Evolutionary conservation across 768 basidiomycete species (phyloP).

Genomic region (Suillus sp.): DNA sequence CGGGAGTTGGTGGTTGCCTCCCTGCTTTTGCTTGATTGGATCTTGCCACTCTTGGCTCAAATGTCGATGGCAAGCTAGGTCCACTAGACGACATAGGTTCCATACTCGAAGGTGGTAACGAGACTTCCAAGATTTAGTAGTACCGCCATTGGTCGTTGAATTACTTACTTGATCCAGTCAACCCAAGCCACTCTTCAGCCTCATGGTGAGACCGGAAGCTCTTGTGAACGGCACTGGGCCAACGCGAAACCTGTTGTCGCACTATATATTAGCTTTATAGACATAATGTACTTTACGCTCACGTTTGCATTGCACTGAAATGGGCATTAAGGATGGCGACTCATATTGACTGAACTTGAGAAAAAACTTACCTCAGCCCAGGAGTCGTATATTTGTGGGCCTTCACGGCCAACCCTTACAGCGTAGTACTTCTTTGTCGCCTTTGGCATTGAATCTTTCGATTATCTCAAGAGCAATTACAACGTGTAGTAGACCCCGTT

Average conservation of each 20-base stretch:
- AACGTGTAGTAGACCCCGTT: not conserved
- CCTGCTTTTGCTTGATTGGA: not conserved
- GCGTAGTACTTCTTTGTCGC: constrained; percentile 56
- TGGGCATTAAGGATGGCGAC: constrained; percentile 4
- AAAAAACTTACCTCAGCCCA: constrained; percentile 58
- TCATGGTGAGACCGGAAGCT: constrained; percentile 47
- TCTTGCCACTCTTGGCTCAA: not conserved
- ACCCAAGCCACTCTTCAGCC: constrained; percentile 54
- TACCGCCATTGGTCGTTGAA: not conserved
- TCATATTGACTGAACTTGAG: not conserved
- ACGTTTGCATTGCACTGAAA: constrained; percentile 52
- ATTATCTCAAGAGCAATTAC: not conserved
- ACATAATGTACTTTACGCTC: constrained; percentile 3
- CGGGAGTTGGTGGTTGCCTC: not conserved
- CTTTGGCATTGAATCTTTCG: constrained; percentile 30
- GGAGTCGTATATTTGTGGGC: constrained; percentile 54
- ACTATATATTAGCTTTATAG: constrained; percentile 2
- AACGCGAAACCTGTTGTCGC: constrained; percentile 50
- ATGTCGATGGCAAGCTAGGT: not conserved
- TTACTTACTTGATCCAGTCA: constrained; percentile 22
- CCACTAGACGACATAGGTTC: not conserved
- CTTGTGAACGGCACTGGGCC: constrained; percentile 52
- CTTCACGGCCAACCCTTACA: constrained; percentile 57
- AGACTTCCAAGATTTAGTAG: not conserved
- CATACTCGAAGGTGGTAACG: not conserved